phyloP scores from a whole-genome alignment of 352 stramenopile species.

The Pythium aphanidermatum region DNA sequence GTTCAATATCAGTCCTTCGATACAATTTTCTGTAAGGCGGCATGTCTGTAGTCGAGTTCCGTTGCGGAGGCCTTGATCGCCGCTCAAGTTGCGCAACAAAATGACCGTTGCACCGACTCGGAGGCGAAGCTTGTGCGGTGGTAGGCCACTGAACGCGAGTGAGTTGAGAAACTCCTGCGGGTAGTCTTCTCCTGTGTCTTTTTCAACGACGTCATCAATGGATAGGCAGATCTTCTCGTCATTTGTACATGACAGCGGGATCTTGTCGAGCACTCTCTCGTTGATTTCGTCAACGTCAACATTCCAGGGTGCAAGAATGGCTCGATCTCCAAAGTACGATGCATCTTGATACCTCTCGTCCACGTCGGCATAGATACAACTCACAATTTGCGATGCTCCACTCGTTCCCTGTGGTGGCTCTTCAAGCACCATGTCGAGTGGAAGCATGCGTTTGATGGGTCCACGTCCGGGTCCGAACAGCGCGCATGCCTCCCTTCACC shows the following conservation, averaged over 20 bases:
- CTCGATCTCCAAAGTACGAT: constrained; percentile 3
- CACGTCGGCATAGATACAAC: not conserved
- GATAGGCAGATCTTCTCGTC: not conserved
- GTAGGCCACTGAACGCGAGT: not conserved
- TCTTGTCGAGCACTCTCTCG: constrained; percentile 1
- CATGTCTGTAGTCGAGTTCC: constrained; percentile 3
- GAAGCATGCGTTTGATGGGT: not conserved
- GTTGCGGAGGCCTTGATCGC: constrained; percentile 1
- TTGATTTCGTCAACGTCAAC: constrained; percentile 8
- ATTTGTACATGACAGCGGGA: not conserved
- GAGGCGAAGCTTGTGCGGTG: constrained; percentile 5
- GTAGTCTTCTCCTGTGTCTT: not conserved
- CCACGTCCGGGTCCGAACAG: not conserved
- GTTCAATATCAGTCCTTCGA: constrained; percentile 2
- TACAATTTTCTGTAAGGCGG: not conserved
- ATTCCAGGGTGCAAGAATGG: constrained; percentile 5
- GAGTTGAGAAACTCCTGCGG: constrained; percentile 8
- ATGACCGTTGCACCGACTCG: constrained; percentile 1
- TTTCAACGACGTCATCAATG: not conserved
- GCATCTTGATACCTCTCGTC: not conserved
- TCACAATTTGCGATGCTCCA: not conserved
- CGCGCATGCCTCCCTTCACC: constrained; percentile 5
- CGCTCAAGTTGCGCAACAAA: constrained; percentile 2
- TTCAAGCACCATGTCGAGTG: not conserved
- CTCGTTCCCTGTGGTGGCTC: not conserved